Conservation (phyloP, 495 filamentous ascomycete genomes). For the Rhizodiscina lignyota region DNA sequence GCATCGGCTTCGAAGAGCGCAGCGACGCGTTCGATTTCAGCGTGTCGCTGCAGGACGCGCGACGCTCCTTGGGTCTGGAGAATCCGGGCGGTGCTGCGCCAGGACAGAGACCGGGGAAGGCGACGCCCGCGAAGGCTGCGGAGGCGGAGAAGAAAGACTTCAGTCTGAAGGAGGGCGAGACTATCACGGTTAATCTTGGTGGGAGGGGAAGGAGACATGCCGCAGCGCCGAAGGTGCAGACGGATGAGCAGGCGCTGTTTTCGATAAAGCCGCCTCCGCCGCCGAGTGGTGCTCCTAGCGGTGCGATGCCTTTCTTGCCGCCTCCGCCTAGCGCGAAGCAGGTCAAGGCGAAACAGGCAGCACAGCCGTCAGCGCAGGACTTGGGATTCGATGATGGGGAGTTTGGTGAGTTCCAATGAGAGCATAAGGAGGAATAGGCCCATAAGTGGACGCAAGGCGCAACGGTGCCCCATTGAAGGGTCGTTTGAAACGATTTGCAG, state of each 20-base stretch:
- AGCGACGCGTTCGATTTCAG: constrained; percentile 70
- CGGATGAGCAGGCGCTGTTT: constrained; percentile 24
- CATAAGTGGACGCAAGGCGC: background rate
- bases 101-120: constrained; percentile 12
- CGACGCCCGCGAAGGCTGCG: constrained; percentile 11
- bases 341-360: constrained; percentile 19
- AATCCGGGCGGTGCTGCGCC: constrained; percentile 9
- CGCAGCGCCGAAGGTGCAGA: constrained; percentile 4
- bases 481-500: too few species aligned
- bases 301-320: constrained; percentile 32
- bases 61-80: constrained; percentile 35
- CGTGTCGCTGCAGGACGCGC: constrained; percentile 58
- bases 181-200: constrained; percentile 62
- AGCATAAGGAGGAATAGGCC: too few species aligned
- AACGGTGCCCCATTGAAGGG: too few species aligned
- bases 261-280: constrained; percentile 28
- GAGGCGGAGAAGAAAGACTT: constrained; percentile 48
- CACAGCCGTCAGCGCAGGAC: constrained; percentile 16
- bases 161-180: constrained; percentile 70
- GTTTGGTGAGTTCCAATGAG: constrained; percentile 33
- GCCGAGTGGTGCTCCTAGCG: constrained; percentile 18
- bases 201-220: constrained; percentile 7
- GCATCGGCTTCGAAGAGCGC: constrained; percentile 75
- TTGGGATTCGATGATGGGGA: constrained; percentile 34
- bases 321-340: constrained; percentile 43